Evolutionary conservation across 176 grass and related monocot species (phyloP).

Genomic region (Microstegium vimineum): DNA sequence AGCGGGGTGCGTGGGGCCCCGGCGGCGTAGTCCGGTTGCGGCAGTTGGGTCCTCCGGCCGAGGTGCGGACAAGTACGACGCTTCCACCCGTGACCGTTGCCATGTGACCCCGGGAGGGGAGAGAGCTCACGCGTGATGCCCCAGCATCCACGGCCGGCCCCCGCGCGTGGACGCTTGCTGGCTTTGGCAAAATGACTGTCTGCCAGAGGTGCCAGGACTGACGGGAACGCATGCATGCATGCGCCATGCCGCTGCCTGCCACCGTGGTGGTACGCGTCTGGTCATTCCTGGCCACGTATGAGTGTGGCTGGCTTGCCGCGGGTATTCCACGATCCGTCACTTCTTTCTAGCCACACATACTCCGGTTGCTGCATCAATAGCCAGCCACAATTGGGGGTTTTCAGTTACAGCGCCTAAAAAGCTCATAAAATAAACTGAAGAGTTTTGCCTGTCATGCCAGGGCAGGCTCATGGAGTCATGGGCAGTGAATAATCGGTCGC

Average conservation of each 20-base stretch:
- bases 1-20: neutral
- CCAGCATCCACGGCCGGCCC: neutral
- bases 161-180: neutral
- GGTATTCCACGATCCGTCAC: neutral
- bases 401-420: neutral
- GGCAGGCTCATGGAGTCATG: neutral
- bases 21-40: neutral
- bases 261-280: neutral
- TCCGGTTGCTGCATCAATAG: neutral
- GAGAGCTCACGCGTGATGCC: neutral
- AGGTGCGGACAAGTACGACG: slow-evolving; percentile 28
- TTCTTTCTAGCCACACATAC: neutral
- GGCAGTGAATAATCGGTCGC: neutral
- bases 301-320: neutral
- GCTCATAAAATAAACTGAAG: no score
- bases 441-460: neutral
- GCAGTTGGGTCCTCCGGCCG: slow-evolving; percentile 27
- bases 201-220: neutral
- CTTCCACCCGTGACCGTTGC: slow-evolving; percentile 46
- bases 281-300: slow-evolving; percentile 5
- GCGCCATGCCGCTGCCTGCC: neutral
- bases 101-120: slow-evolving; percentile 36
- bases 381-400: neutral
- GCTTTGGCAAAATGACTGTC: neutral
- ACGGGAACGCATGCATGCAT: neutral